Percentiles rank a stretch among this genome's conserved stretches.
phyloP scores from a whole-genome alignment of 805 yeast genomes.

The Candida sakaeoensis region DNA sequence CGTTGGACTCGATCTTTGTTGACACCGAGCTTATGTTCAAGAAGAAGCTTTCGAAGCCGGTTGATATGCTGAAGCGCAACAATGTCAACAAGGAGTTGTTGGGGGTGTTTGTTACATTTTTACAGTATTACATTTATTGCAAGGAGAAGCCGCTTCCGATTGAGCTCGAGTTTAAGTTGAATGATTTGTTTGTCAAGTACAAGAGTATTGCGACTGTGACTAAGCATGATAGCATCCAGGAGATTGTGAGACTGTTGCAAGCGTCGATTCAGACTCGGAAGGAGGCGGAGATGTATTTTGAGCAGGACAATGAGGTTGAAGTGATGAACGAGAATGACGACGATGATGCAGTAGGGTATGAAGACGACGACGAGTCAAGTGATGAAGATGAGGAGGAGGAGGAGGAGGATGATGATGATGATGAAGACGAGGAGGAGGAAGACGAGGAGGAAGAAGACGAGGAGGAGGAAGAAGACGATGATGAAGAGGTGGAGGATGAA shows the following conservation, averaged over 20 bases:
- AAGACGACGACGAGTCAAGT: slow-evolving; percentile 23
- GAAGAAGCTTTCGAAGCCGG: slow-evolving; percentile 5
- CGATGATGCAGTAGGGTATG: slow-evolving; percentile 13
- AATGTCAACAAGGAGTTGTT: slow-evolving; percentile 14
- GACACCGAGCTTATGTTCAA: slow-evolving; percentile 7
- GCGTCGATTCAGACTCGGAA: slow-evolving; percentile 17
- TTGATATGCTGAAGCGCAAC: slow-evolving; percentile 7
- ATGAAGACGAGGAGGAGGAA: slow-evolving; percentile 12
- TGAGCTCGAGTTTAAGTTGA: slow-evolving; percentile 55
- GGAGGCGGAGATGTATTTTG: slow-evolving; percentile 9
- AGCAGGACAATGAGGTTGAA: slow-evolving; percentile 14
- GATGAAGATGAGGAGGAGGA: slow-evolving; percentile 25
- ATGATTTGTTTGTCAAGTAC: slow-evolving; percentile 35
- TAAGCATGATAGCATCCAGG: slow-evolving; percentile 35
- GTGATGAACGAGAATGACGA: slow-evolving; percentile 17
- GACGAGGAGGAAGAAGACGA: slow-evolving; percentile 23
- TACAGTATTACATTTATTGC: slow-evolving; percentile 67
- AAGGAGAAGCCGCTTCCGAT: slow-evolving; percentile 61
- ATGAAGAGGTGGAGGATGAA: slow-evolving; percentile 16
- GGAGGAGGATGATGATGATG: slow-evolving; percentile 14
- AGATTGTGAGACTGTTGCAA: slow-evolving; percentile 41
- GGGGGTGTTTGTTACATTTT: slow-evolving; percentile 46
- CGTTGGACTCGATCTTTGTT: slow-evolving; percentile 13
- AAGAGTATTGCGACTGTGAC: slow-evolving; percentile 27
- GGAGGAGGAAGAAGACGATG: slow-evolving; percentile 20